phyloP scores from a whole-genome alignment of 1,284 basidiomycete genomes.

The Agaricales sp. region DNA sequence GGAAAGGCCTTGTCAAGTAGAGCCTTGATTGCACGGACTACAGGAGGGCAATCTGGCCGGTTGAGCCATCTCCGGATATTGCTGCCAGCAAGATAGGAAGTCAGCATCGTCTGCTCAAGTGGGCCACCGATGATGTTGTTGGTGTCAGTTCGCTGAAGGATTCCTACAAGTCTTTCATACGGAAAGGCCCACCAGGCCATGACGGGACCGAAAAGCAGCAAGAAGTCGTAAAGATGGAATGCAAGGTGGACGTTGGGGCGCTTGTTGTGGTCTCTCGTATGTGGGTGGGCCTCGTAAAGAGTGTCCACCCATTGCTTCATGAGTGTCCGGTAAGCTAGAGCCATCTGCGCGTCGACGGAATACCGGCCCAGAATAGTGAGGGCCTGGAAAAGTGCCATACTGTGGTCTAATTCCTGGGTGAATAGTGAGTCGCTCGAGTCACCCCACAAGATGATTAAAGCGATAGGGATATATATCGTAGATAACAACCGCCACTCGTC shows the following conservation, averaged over 20 bases:
- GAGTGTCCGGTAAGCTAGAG: conserved; percentile 10
- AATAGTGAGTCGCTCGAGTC: conserved; percentile 7
- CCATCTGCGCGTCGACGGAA: conserved; percentile 7
- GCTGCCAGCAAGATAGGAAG: neutral
- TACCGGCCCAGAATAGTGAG: conserved; percentile 9
- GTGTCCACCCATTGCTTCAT: conserved; percentile 14
- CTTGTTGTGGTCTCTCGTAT: conserved; percentile 11
- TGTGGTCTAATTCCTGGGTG: conserved; percentile 13
- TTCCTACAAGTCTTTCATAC: conserved; percentile 22
- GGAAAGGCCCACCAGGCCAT: conserved; percentile 26
- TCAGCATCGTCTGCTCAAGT: neutral
- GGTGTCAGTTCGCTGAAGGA: conserved; percentile 16
- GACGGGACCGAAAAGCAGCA: conserved; percentile 22
- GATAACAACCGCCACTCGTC: conserved; percentile 24
- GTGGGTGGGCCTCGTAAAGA: conserved; percentile 13
- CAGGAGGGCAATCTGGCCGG: neutral
- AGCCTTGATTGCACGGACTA: neutral
- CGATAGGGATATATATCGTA: conserved; percentile 21
- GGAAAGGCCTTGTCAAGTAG: neutral
- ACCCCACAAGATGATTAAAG: conserved; percentile 21
- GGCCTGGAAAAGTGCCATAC: conserved; percentile 19
- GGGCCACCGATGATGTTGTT: conserved; percentile 15
- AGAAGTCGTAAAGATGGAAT: conserved; percentile 23
- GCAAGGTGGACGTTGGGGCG: conserved; percentile 16
- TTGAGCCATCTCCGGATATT: neutral